Evolutionary conservation across 805 yeast genomes (phyloP).

Genomic region (Myxozyma monticola): DNA sequence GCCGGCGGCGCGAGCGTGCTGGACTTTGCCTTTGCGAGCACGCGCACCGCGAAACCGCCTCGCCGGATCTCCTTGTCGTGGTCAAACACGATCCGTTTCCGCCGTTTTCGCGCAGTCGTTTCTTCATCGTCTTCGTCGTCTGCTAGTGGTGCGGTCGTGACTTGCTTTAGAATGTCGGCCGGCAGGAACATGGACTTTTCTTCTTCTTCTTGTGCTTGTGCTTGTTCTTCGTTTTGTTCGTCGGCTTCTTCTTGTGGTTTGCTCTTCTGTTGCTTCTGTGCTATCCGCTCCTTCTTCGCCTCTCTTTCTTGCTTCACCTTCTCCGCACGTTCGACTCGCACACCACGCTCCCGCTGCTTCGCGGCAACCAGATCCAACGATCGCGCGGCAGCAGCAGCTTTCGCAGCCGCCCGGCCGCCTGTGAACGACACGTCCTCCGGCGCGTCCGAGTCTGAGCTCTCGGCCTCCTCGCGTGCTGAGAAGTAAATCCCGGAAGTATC

Average conservation of each 20-base stretch:
- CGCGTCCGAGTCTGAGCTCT: slow-evolving; percentile 18
- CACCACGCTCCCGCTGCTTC: slow-evolving; percentile 2
- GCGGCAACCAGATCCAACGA: not conserved
- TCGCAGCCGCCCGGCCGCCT: slow-evolving; percentile 3
- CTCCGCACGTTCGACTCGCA: not conserved
- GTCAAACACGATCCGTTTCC: slow-evolving; percentile 7
- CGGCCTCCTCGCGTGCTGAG: not conserved
- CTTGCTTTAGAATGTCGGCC: slow-evolving; percentile 12
- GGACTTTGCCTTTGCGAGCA: not conserved
- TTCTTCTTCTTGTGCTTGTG: not conserved
- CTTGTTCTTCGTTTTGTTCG: no score
- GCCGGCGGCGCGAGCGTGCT: slow-evolving; percentile 23
- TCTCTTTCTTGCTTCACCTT: not conserved
- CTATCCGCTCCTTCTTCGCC: slow-evolving; percentile 4
- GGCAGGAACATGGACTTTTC: slow-evolving; percentile 16
- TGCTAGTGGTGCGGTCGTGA: slow-evolving; percentile 17
- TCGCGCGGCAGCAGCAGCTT: slow-evolving; percentile 5
- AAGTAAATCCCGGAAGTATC: not conserved
- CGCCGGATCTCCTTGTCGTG: slow-evolving; percentile 12
- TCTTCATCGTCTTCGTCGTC: slow-evolving; percentile 2
- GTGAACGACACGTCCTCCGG: slow-evolving; percentile 27
- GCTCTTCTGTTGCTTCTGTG: slow-evolving; percentile 1
- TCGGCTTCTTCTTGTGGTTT: not conserved
- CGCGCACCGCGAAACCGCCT: not conserved
- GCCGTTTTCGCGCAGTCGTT: not conserved